A percentile compares a stretch with the other conserved stretches of the same genome.
phyloP scores from a whole-genome alignment of 2,329 filamentous ascomycete genomes.

The Byssochlamys sp. region DNA sequence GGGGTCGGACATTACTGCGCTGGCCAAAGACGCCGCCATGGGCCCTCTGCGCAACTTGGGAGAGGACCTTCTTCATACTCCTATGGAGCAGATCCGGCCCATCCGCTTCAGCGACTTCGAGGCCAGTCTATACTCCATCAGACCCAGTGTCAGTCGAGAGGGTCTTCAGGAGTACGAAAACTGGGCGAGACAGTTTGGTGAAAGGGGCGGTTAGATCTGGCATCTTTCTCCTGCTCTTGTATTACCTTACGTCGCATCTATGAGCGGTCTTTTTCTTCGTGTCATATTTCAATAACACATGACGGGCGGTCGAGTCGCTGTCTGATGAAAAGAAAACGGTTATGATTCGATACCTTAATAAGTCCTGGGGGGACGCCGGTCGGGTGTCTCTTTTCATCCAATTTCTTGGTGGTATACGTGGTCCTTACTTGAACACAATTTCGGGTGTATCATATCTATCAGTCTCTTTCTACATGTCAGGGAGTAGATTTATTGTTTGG shows the following conservation, averaged over 20 bases:
- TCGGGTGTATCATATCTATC: not conserved
- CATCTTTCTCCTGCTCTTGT: not conserved
- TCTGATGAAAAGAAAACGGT: not conserved
- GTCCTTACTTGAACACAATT: not conserved
- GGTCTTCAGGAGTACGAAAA: conserved; percentile 84
- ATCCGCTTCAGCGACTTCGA: conserved; percentile 77
- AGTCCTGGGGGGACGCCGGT: not conserved
- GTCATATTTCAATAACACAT: not conserved
- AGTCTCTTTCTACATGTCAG: not conserved
- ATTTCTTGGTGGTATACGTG: not conserved
- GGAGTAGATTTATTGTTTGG: not conserved
- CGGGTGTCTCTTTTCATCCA: not conserved
- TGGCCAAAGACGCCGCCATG: conserved; percentile 98
- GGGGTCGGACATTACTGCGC: conserved; percentile 87
- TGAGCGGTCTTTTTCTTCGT: not conserved
- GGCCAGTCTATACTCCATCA: conserved; percentile 71
- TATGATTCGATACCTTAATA: not conserved
- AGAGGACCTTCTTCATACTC: conserved; percentile 79
- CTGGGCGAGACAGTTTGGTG: conserved; percentile 88
- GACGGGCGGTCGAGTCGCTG: not conserved
- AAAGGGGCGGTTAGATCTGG: conserved; percentile 61
- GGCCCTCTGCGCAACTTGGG: conserved; percentile 82
- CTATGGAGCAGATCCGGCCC: conserved; percentile 84
- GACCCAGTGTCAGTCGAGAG: conserved; percentile 77
- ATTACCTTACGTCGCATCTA: not conserved